Evolutionary conservation across 441 rosid genomes (phyloP).

Genomic region (Jatropha multifida): DNA sequence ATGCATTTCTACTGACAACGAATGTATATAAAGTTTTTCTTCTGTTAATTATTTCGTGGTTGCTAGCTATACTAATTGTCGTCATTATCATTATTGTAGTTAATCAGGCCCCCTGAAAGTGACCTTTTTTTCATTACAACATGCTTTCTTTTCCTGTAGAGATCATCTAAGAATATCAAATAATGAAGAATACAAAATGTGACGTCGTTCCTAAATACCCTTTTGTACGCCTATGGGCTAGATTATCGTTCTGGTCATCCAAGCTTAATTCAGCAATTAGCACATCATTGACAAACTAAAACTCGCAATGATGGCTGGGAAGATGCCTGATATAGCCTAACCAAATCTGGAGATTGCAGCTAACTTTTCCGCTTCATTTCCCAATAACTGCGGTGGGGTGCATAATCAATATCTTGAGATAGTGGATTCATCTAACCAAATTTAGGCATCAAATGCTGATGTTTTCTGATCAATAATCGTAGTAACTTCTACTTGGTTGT

Average conservation of each 20-base stretch:
- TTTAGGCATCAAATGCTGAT: neutral
- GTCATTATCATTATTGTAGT: too few relatives aligned
- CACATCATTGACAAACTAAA: neutral
- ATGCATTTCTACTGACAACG: neutral
- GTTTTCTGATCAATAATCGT: neutral
- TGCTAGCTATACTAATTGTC: neutral
- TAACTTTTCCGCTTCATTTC: neutral
- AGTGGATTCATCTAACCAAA: neutral
- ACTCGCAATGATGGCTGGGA: neutral
- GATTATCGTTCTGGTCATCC: neutral
- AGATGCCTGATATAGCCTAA: neutral
- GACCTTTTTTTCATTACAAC: too few relatives aligned
- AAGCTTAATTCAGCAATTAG: neutral
- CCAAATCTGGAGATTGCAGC: neutral
- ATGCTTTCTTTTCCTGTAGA: too few relatives aligned
- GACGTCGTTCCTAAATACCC: too few relatives aligned
- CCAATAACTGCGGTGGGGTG: neutral
- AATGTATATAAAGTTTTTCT: neutral
- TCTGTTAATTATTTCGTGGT: neutral
- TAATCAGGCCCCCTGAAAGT: too few relatives aligned
- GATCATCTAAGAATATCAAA: too few relatives aligned
- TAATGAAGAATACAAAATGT: too few relatives aligned
- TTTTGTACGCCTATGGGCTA: too few relatives aligned
- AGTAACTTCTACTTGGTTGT: constrained; percentile 16
- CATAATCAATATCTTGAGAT: neutral